A percentile compares a stretch with the other conserved stretches of the same genome.
Conservation (phyloP, 257 asterid species). For the Linaria vulgaris region DNA sequence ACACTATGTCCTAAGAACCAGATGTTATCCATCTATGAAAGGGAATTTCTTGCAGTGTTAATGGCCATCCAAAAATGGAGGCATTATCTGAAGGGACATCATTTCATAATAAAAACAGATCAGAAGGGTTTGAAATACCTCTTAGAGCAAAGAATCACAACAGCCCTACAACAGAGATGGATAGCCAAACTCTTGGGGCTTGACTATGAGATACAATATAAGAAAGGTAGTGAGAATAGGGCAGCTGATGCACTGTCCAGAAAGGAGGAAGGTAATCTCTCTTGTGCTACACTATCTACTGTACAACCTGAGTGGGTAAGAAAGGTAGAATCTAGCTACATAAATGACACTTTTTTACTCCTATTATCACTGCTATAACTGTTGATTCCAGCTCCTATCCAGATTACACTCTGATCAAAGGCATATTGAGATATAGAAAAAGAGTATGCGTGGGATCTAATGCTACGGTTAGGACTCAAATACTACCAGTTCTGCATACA, state of each 20-base stretch:
- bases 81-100: background rate
- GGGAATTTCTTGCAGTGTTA: background rate
- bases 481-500: background rate
- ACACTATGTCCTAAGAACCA: too few relatives aligned
- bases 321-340: background rate
- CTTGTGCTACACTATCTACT: background rate
- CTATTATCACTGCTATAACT: background rate
- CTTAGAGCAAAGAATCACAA: background rate
- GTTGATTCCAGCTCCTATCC: background rate
- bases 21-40: too few relatives aligned
- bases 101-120: background rate
- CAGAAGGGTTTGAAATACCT: background rate
- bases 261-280: background rate
- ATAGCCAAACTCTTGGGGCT: background rate
- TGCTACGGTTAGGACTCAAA: background rate
- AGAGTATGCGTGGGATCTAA: background rate
- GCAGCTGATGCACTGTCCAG: conserved; percentile 12
- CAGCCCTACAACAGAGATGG: background rate
- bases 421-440: background rate
- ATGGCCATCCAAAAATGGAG: background rate
- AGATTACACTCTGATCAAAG: background rate
- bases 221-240: background rate
- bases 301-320: background rate
- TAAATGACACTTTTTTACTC: background rate
- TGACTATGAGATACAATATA: background rate